Conservation (phyloP, 306 rosid species). For the Gastrolobium bilobum region DNA sequence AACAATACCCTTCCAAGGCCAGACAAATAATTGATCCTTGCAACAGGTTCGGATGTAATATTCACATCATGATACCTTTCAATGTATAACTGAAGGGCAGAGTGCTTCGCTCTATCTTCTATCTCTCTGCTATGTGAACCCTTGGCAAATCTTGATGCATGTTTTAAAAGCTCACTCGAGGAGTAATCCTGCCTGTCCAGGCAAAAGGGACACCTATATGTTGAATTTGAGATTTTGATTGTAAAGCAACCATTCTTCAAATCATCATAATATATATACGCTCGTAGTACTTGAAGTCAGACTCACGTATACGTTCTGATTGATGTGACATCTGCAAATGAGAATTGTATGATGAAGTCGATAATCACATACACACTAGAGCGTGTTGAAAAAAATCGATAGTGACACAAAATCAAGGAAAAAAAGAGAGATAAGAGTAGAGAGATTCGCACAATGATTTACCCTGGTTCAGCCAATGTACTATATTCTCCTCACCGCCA, state of each 20-base stretch:
- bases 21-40: slow-evolving; percentile 64
- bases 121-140: slow-evolving; percentile 35
- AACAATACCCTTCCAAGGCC: slow-evolving; percentile 77
- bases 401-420: too few relatives aligned
- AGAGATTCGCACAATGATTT: too few relatives aligned
- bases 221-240: slow-evolving; percentile 55
- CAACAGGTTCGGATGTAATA: neutral
- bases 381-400: too few relatives aligned
- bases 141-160: slow-evolving; percentile 55
- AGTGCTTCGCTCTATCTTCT: slow-evolving; percentile 68
- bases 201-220: slow-evolving; percentile 78
- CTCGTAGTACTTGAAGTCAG: slow-evolving; percentile 55
- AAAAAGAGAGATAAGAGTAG: too few relatives aligned
- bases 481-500: too few relatives aligned
- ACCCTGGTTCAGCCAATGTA: too few relatives aligned
- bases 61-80: too few relatives aligned
- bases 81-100: slow-evolving; percentile 64
- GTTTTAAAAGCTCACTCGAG: slow-evolving; percentile 61
- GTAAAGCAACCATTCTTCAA: slow-evolving; percentile 53
- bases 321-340: slow-evolving; percentile 50
- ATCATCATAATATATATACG: slow-evolving; percentile 52
- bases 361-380: neutral
- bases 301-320: slow-evolving; percentile 33
- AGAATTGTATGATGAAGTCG: neutral
- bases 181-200: slow-evolving; percentile 46